Conservation (phyloP, 176 grass and related monocot genomes). For the Phyllostachys edulis region DNA sequence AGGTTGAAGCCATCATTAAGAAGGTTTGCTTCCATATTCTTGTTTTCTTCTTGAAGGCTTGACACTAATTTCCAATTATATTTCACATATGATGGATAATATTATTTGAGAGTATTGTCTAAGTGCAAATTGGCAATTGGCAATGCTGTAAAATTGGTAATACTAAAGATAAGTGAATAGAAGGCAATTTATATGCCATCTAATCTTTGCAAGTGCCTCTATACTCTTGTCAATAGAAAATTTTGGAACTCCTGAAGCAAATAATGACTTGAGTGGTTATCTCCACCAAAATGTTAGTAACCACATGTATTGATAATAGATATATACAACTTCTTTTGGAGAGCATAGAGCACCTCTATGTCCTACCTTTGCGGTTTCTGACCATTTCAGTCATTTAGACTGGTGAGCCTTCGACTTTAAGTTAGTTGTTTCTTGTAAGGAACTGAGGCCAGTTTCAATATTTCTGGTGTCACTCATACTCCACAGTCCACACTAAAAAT, state of each 20-base stretch:
- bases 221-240: too few relatives aligned
- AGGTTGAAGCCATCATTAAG: constrained; percentile 55
- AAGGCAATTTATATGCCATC: neutral
- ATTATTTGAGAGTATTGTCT: neutral
- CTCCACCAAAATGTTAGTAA: neutral
- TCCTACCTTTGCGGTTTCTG: neutral
- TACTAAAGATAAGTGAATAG: neutral
- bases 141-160: neutral
- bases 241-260: neutral
- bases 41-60: neutral
- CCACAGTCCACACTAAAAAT: neutral
- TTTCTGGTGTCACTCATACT: neutral
- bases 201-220: neutral
- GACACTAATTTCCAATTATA: neutral
- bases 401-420: neutral
- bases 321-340: neutral
- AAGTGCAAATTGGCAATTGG: neutral
- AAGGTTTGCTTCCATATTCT: constrained; percentile 43
- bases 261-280: too few relatives aligned
- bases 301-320: neutral
- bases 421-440: neutral
- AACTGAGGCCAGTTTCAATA: neutral
- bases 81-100: neutral
- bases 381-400: neutral
- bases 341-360: neutral